Evolutionary conservation across 352 stramenopile species (phyloP).

Genomic region (Pythium brachiatum): DNA sequence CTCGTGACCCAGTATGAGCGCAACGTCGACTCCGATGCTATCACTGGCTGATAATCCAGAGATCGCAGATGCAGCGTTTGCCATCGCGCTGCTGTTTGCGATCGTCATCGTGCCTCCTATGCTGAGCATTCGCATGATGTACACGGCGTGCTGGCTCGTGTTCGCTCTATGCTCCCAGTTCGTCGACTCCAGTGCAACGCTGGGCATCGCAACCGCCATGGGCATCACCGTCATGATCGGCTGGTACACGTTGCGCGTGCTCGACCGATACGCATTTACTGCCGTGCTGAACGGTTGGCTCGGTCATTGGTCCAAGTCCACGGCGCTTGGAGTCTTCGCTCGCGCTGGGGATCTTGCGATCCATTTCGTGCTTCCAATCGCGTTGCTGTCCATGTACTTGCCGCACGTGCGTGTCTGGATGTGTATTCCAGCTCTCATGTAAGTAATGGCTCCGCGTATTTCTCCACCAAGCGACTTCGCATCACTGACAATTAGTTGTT

Average conservation of each 20-base stretch:
- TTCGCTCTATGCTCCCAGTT: conserved; percentile 54
- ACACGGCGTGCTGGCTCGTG: conserved; percentile 73
- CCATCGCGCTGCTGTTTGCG: conserved; percentile 53
- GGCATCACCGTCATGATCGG: conserved; percentile 85
- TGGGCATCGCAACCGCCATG: conserved; percentile 78
- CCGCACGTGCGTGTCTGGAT: conserved; percentile 78
- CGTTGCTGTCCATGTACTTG: conserved; percentile 68
- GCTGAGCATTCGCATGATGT: conserved; percentile 71
- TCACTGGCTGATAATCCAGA: conserved; percentile 1
- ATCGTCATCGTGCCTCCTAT: conserved; percentile 63
- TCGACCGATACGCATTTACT: conserved; percentile 77
- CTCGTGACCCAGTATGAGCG: not conserved
- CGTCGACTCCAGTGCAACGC: conserved; percentile 48
- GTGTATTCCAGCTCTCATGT: conserved; percentile 74
- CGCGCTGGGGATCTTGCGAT: conserved; percentile 56
- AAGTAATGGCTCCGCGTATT: conserved; percentile 6
- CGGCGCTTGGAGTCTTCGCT: conserved; percentile 47
- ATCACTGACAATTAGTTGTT: not conserved
- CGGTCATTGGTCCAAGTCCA: conserved; percentile 61
- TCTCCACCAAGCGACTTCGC: not conserved
- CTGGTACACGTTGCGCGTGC: conserved; percentile 77
- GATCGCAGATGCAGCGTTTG: conserved; percentile 38
- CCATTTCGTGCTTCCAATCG: conserved; percentile 62
- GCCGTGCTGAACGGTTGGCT: conserved; percentile 76
- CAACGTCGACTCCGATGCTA: not conserved